Percentiles rank a stretch among this genome's conserved stretches.
Evolutionary conservation across 495 filamentous ascomycete genomes (phyloP).

Genomic region (Penicillium malachiteum): DNA sequence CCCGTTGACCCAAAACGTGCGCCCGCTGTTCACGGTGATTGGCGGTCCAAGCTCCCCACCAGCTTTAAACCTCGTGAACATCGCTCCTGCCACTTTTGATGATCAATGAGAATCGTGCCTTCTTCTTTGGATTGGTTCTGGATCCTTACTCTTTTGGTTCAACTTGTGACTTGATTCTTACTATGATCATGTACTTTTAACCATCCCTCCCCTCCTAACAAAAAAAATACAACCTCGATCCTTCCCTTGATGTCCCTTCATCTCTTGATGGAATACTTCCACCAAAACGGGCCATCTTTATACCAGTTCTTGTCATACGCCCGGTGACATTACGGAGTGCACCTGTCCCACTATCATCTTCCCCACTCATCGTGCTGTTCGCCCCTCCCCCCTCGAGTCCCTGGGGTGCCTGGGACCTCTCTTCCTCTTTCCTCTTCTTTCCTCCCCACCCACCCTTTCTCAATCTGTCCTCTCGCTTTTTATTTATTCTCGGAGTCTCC

Average conservation of each 20-base stretch:
- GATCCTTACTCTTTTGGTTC: too few species aligned
- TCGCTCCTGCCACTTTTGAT: conserved; percentile 13
- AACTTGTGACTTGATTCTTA: background rate
- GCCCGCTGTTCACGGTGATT: conserved; percentile 22
- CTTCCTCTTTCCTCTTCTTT: background rate
- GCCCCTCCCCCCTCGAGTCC: conserved; percentile 15
- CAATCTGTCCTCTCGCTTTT: conserved; percentile 2
- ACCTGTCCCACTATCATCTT: conserved; percentile 25
- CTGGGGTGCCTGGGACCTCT: conserved; percentile 8
- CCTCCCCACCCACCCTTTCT: conserved; percentile 3
- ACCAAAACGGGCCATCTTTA: background rate
- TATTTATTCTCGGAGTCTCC: background rate
- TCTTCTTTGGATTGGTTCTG: background rate
- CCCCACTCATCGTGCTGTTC: conserved; percentile 19
- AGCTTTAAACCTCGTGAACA: conserved; percentile 16
- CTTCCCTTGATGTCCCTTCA: background rate
- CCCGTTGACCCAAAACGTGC: conserved; percentile 19
- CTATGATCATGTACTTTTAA: background rate
- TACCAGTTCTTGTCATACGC: conserved; percentile 7
- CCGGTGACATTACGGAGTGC: conserved; percentile 13
- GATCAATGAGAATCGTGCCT: background rate
- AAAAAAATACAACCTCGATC: background rate
- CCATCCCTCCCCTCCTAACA: background rate
- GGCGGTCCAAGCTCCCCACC: conserved; percentile 18
- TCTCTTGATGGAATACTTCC: conserved; percentile 1